Conservation (phyloP, 768 basidiomycete species). For the Leucogyrophana mollusca region DNA sequence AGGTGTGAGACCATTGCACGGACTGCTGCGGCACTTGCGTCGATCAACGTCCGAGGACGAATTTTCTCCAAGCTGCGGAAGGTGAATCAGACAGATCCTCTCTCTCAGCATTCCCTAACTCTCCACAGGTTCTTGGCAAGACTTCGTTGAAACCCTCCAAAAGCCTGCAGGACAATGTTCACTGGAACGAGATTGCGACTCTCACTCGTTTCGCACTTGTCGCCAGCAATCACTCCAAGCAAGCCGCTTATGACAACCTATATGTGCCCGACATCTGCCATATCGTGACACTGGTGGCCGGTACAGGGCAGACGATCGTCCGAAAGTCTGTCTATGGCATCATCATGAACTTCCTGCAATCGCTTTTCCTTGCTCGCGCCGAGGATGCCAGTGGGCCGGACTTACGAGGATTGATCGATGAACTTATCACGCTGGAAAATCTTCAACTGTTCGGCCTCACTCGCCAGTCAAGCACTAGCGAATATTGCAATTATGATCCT, state of each 20-base stretch:
- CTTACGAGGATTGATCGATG: slow-evolving; percentile 61
- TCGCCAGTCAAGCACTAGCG: slow-evolving; percentile 62
- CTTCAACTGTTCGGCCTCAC: slow-evolving; percentile 73
- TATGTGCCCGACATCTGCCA: slow-evolving; percentile 85
- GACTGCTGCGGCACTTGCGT: slow-evolving; percentile 70
- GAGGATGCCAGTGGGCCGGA: slow-evolving; percentile 61
- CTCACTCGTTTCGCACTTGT: slow-evolving; percentile 74
- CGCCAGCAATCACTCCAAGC: slow-evolving; percentile 65
- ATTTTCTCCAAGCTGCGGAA: slow-evolving; percentile 79
- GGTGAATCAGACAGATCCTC: slow-evolving; percentile 36
- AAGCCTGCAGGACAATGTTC: slow-evolving; percentile 64
- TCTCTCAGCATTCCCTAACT: not conserved
- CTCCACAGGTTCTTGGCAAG: slow-evolving; percentile 64
- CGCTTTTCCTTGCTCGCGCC: slow-evolving; percentile 57
- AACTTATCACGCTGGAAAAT: slow-evolving; percentile 53
- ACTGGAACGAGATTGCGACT: slow-evolving; percentile 82
- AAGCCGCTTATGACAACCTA: slow-evolving; percentile 65
- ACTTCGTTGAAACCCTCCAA: slow-evolving; percentile 63
- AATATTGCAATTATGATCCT: slow-evolving; percentile 60
- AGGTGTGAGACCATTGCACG: slow-evolving; percentile 77
- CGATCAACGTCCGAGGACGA: slow-evolving; percentile 75
- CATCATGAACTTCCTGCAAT: slow-evolving; percentile 79
- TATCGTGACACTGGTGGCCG: slow-evolving; percentile 74
- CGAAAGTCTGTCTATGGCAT: slow-evolving; percentile 83
- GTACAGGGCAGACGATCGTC: slow-evolving; percentile 68